Evolutionary conservation across 192 early-diverging fungal species (phyloP).

Genomic region (Backusella parvicylindrica): DNA sequence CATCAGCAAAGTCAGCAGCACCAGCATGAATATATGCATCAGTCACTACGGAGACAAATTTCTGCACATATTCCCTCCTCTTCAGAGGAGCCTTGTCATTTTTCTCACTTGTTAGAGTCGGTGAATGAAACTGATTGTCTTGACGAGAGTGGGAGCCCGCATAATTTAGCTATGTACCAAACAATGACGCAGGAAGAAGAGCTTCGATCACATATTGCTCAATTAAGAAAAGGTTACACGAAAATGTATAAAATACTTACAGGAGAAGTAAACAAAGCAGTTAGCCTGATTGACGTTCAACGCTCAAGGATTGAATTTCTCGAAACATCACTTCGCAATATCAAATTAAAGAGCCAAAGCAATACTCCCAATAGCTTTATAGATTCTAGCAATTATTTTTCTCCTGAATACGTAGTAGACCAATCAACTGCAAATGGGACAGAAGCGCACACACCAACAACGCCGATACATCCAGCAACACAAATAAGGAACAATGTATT

Average conservation of each 20-base stretch:
- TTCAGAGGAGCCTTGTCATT: background rate
- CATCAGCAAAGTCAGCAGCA: conserved; percentile 10
- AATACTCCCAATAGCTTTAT: background rate
- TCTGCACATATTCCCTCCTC: conserved; percentile 1
- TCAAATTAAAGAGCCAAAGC: background rate
- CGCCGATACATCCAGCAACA: background rate
- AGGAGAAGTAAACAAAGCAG: conserved; percentile 5
- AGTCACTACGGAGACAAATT: background rate
- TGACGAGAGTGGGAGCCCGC: background rate
- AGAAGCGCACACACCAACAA: conserved; percentile 6
- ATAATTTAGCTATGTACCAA: conserved; percentile 12
- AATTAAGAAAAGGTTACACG: conserved; percentile 1
- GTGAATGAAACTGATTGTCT: background rate
- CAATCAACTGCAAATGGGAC: background rate
- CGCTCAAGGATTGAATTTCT: conserved; percentile 13
- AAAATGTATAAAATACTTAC: conserved; percentile 12
- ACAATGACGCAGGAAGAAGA: conserved; percentile 13
- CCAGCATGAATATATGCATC: background rate
- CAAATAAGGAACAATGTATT: background rate
- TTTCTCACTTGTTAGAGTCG: background rate
- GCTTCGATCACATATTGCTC: conserved; percentile 5
- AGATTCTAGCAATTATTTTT: conserved; percentile 2
- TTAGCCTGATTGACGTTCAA: background rate
- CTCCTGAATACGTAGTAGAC: conserved; percentile 1
- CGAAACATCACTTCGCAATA: background rate